Conservation (phyloP, 1,139 yeast genomes). For the Blastobotrys petasosporus region DNA sequence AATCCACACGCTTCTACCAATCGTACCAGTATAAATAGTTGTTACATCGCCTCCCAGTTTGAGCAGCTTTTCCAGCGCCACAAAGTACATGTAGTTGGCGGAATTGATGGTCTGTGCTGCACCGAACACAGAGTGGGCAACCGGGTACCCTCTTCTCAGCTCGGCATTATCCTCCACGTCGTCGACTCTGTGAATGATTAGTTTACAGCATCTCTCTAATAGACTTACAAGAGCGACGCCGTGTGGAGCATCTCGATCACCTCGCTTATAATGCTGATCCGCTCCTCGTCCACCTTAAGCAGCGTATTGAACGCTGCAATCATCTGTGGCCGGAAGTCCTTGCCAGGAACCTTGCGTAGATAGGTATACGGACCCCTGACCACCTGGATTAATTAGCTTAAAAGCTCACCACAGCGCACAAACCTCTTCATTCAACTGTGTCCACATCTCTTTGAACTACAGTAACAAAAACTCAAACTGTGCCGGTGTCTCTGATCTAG, state of each 20-base stretch:
- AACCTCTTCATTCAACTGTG: no score
- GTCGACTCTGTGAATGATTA: slow-evolving; percentile 43
- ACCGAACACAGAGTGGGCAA: slow-evolving; percentile 75
- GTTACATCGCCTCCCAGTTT: slow-evolving; percentile 25
- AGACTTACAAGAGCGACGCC: slow-evolving; percentile 46
- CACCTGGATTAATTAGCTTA: slow-evolving; percentile 17
- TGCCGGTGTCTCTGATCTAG: no score
- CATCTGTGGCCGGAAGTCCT: slow-evolving; percentile 46
- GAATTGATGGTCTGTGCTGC: slow-evolving; percentile 74
- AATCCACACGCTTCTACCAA: not conserved
- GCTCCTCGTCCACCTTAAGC: slow-evolving; percentile 37
- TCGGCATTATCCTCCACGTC: slow-evolving; percentile 79
- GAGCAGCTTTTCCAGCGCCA: slow-evolving; percentile 52
- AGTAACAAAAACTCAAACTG: no score
- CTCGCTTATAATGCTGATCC: slow-evolving; percentile 36
- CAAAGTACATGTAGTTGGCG: slow-evolving; percentile 76
- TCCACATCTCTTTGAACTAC: no score
- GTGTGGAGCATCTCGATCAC: slow-evolving; percentile 57
- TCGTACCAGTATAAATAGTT: slow-evolving; percentile 10
- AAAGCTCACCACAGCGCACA: no score
- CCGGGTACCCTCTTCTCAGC: slow-evolving; percentile 66
- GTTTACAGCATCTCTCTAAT: not conserved
- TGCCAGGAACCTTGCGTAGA: slow-evolving; percentile 48
- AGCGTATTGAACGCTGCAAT: slow-evolving; percentile 47
- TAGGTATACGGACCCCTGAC: slow-evolving; percentile 50